These are phyloP conservation scores for Debaryomyces psychrophilus DNA, from an alignment of 1,139 yeast species.

Conservation along the genomic window DNA sequence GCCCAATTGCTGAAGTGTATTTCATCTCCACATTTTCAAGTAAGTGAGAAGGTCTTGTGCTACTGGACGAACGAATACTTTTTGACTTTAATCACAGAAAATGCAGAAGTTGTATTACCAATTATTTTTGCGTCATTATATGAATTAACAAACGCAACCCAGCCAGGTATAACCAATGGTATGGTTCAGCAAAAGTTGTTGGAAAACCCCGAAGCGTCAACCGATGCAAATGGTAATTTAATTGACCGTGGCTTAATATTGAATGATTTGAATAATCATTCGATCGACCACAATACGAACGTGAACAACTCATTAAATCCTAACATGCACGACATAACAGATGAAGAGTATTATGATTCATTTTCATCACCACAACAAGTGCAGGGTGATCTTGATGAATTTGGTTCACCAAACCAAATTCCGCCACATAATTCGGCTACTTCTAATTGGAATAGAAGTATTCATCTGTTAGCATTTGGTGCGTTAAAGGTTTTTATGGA, in stretches of 20 bases:
- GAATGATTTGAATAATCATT: slow-evolving; percentile 23
- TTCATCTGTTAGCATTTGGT: slow-evolving; percentile 86
- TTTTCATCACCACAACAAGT: slow-evolving; percentile 40
- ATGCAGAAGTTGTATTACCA: slow-evolving; percentile 89
- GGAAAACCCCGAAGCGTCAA: slow-evolving; percentile 45
- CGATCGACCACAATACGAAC: slow-evolving; percentile 18
- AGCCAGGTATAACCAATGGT: slow-evolving; percentile 54
- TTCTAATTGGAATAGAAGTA: slow-evolving; percentile 84
- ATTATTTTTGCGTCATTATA: slow-evolving; percentile 88
- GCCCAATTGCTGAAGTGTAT: slow-evolving; percentile 95
- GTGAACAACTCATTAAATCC: slow-evolving; percentile 17
- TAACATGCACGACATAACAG: slow-evolving; percentile 29
- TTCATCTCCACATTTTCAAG: slow-evolving; percentile 95
- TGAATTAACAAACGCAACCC: slow-evolving; percentile 67
- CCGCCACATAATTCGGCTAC: slow-evolving; percentile 53
- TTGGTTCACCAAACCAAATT: slow-evolving; percentile 30
- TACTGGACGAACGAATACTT: slow-evolving; percentile 96
- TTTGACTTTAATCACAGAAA: slow-evolving; percentile 84
- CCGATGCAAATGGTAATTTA: slow-evolving; percentile 52
- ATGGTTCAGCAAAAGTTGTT: slow-evolving; percentile 46
- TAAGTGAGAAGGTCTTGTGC: slow-evolving; percentile 90
- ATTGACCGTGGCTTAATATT: slow-evolving; percentile 44
- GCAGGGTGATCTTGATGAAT: slow-evolving; percentile 27
- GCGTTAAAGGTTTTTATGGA: slow-evolving; percentile 94
- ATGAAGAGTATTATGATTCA: slow-evolving; percentile 51